Evolutionary conservation across 441 rosid genomes (phyloP).

Genomic region (Populus hybrid): DNA sequence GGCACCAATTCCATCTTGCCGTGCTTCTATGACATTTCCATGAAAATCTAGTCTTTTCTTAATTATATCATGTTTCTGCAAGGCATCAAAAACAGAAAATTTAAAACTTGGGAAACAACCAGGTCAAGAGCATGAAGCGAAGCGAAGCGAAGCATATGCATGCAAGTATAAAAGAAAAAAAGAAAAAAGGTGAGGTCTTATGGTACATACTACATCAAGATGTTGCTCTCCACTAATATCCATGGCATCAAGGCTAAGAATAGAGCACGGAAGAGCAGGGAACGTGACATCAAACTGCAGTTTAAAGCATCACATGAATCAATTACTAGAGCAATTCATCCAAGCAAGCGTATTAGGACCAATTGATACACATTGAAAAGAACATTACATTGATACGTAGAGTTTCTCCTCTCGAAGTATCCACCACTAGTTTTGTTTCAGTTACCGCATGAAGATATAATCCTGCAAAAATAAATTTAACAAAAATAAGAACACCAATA

Average conservation of each 20-base stretch:
- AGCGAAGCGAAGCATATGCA: not conserved
- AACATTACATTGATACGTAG: conserved; percentile 72
- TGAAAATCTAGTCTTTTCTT: conserved; percentile 76
- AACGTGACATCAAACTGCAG: conserved; percentile 93
- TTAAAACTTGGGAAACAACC: not conserved
- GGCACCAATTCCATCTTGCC: conserved; percentile 84
- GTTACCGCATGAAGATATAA: too few species aligned
- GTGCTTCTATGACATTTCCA: conserved; percentile 78
- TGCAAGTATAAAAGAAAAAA: not conserved
- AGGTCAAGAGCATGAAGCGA: not conserved
- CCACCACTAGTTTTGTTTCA: too few species aligned
- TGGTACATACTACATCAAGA: conserved; percentile 76
- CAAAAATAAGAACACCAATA: too few species aligned
- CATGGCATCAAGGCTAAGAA: conserved; percentile 93
- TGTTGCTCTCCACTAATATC: conserved; percentile 96
- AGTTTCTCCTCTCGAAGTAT: too few species aligned
- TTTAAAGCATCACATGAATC: conserved; percentile 23
- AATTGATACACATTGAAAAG: not conserved
- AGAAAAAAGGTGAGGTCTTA: not conserved
- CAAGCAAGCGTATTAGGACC: not conserved
- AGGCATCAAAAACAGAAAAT: not conserved
- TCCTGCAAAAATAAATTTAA: too few species aligned
- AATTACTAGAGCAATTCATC: conserved; percentile 4
- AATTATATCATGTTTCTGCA: conserved; percentile 84
- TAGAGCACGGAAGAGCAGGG: conserved; percentile 91